phyloP scores from a whole-genome alignment of 2,329 filamentous ascomycete genomes.

The Acrocalymma vagum region DNA sequence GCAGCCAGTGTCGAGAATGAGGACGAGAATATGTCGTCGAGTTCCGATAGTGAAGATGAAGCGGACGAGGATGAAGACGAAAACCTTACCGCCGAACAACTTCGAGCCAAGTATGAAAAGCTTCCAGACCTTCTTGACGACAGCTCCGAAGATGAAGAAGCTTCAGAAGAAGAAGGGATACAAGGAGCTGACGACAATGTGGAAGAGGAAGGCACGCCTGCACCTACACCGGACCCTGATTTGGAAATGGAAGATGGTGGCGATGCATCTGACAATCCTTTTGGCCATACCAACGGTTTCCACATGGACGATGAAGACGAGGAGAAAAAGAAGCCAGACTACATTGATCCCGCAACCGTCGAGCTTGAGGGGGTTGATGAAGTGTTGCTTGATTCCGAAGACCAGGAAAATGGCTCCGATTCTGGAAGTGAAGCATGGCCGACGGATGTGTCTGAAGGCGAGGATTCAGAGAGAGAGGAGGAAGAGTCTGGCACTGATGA shows the following conservation, averaged over 20 bases:
- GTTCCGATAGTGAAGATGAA: conserved; percentile 47
- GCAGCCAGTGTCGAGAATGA: conserved; percentile 50
- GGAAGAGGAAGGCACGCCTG: conserved; percentile 31
- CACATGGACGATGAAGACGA: conserved; percentile 24
- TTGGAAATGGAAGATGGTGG: conserved; percentile 29
- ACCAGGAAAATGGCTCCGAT: conserved; percentile 33
- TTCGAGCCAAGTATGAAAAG: conserved; percentile 73
- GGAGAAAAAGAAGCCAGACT: conserved; percentile 22
- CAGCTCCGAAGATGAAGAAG: conserved; percentile 31
- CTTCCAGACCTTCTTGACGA: conserved; percentile 60
- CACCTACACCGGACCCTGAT: conserved; percentile 40
- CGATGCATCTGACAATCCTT: conserved; percentile 17
- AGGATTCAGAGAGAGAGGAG: conserved; percentile 27
- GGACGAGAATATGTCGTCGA: conserved; percentile 48
- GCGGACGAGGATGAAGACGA: conserved; percentile 65
- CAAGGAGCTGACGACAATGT: conserved; percentile 38
- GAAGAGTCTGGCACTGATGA: conserved; percentile 38
- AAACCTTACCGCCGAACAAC: conserved; percentile 72
- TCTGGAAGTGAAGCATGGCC: conserved; percentile 48
- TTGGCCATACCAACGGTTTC: conserved; percentile 30
- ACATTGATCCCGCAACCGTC: conserved; percentile 45
- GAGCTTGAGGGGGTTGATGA: conserved; percentile 52
- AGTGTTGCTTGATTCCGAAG: conserved; percentile 47
- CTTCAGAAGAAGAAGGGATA: conserved; percentile 43
- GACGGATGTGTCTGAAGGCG: conserved; percentile 44